These are phyloP conservation scores for Metrosideros polymorpha DNA, from an alignment of 441 rosid genomes.

Conservation along the genomic window DNA sequence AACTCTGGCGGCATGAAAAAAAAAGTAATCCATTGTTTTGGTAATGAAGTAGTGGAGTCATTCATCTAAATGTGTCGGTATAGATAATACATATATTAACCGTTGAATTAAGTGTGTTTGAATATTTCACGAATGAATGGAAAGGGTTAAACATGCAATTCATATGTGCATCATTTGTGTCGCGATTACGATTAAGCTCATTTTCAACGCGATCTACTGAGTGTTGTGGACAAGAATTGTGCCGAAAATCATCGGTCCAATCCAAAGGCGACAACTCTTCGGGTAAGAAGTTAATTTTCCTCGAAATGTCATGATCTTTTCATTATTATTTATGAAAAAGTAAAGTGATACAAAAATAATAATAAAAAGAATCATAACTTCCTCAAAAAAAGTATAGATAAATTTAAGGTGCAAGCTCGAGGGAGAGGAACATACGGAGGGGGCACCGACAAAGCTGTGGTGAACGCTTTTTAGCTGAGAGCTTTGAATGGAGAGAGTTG, in stretches of 20 bases:
- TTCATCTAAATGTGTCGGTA: background rate
- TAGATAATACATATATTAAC: background rate
- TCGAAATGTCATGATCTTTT: background rate
- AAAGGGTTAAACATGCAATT: background rate
- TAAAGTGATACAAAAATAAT: background rate
- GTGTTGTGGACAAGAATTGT: accelerated
- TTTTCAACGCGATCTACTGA: accelerated
- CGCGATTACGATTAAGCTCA: background rate
- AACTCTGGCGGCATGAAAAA: background rate
- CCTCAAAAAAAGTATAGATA: background rate
- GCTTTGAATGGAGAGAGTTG: background rate
- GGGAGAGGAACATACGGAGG: background rate
- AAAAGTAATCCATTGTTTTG: background rate
- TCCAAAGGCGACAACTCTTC: accelerated
- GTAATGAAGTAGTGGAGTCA: background rate
- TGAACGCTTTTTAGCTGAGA: background rate
- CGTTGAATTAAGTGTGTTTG: accelerated
- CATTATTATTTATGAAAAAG: no score
- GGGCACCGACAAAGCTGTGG: background rate
- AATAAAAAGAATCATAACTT: background rate
- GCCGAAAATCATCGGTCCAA: background rate
- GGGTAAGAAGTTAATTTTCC: background rate
- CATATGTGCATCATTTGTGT: background rate
- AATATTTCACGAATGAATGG: background rate
- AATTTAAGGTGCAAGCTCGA: background rate